Percentiles rank a stretch among this genome's conserved stretches.
Evolutionary conservation across 2,329 filamentous ascomycete species (phyloP).

Genomic region (Ceratocystis destructans): DNA sequence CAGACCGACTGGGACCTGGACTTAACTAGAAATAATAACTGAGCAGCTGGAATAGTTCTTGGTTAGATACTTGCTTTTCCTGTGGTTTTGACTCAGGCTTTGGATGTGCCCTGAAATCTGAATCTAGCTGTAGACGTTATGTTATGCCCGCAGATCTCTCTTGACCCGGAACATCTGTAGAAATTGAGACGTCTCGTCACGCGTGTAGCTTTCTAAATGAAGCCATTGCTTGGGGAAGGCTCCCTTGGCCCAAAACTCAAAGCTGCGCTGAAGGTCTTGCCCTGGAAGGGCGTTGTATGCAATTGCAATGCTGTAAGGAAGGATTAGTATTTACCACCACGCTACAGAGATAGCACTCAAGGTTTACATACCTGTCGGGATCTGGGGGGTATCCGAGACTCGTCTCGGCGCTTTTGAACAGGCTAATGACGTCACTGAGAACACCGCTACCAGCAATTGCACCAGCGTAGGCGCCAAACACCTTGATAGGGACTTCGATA

Average conservation of each 20-base stretch:
- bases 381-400: conserved; percentile 56
- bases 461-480: conserved; percentile 66
- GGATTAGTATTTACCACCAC: too few species aligned
- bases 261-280: conserved; percentile 49
- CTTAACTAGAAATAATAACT: neutral
- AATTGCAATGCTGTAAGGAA: conserved; percentile 47
- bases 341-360: neutral
- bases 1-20: conserved; percentile 3
- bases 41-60: neutral
- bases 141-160: conserved; percentile 36
- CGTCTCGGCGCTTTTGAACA: conserved; percentile 53
- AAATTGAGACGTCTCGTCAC: conserved; percentile 32
- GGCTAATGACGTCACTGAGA: conserved; percentile 50
- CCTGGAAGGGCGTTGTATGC: conserved; percentile 62
- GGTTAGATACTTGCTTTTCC: neutral
- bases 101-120: neutral
- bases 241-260: conserved; percentile 60
- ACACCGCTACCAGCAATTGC: conserved; percentile 61
- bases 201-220: conserved; percentile 44
- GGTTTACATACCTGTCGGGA: conserved; percentile 49
- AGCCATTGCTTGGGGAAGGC: conserved; percentile 57
- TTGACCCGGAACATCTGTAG: conserved; percentile 37
- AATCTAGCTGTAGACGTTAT: conserved; percentile 23
- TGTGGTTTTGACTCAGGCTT: neutral
- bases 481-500: conserved; percentile 56